phyloP scores from a whole-genome alignment of 495 filamentous ascomycete genomes.

The Penicillium egyptiacum region DNA sequence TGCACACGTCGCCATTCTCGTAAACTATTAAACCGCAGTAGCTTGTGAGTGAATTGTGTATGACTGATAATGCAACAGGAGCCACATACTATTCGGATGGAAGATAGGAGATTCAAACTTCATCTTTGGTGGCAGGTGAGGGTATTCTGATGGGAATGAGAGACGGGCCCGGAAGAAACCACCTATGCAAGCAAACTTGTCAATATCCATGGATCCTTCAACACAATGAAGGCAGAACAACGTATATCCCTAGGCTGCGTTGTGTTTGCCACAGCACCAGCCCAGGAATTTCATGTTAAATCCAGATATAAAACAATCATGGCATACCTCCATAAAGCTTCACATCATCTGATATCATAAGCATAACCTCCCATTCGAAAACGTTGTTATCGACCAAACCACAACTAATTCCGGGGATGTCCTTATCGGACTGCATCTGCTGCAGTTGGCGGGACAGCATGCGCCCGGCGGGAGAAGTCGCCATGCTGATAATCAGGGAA shows the following conservation, averaged over 20 bases:
- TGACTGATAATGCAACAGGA: background rate
- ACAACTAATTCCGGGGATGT: constrained; percentile 91
- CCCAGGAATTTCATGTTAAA: background rate
- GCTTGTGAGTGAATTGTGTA: background rate
- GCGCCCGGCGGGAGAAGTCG: constrained; percentile 60
- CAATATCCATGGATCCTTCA: constrained; percentile 4
- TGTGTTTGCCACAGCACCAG: background rate
- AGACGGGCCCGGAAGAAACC: constrained; percentile 86
- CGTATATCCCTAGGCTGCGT: background rate
- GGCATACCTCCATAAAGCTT: constrained; percentile 86
- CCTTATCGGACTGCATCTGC: constrained; percentile 87
- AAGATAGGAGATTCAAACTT: constrained; percentile 88
- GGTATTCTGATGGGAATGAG: constrained; percentile 79
- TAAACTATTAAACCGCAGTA: constrained; percentile 58
- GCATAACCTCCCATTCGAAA: constrained; percentile 99
- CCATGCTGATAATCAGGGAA: constrained; percentile 37
- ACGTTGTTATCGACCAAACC: constrained; percentile 85
- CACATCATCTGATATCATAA: constrained; percentile 97
- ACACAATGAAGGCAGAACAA: background rate
- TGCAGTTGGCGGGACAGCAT: constrained; percentile 85
- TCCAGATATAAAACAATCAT: background rate
- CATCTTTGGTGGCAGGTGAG: constrained; percentile 85
- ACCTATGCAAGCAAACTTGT: constrained; percentile 48
- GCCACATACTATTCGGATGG: constrained; percentile 77
- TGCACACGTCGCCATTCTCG: constrained; percentile 85